Evolutionary conservation across 306 rosid genomes (phyloP).

Genomic region (Sechiopsis laciniata): DNA sequence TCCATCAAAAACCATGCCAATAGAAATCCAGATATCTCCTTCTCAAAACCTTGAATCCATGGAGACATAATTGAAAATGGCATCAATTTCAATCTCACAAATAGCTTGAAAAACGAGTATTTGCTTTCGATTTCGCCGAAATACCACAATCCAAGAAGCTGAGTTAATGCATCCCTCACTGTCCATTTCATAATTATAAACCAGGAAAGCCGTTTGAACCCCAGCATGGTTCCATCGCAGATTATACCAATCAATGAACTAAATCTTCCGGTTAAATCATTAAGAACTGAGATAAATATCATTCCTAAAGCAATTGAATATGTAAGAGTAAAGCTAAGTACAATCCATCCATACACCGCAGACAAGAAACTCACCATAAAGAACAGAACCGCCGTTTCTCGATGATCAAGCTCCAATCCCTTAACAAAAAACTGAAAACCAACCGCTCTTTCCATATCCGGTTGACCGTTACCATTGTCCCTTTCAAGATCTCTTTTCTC

Average conservation of each 20-base stretch:
- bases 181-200: conserved; percentile 91
- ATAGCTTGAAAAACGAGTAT: conserved; percentile 83
- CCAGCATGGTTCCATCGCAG: conserved; percentile 78
- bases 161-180: conserved; percentile 89
- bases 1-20: conserved; percentile 66
- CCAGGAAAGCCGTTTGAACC: conserved; percentile 80
- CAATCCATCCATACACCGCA: conserved; percentile 76
- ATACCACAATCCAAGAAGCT: conserved; percentile 87
- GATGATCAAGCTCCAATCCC: conserved; percentile 68
- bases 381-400: conserved; percentile 52
- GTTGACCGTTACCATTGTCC: conserved; percentile 28
- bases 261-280: conserved; percentile 59
- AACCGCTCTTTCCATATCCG: conserved; percentile 34
- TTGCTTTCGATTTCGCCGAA: conserved; percentile 87
- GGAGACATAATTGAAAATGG: conserved; percentile 88
- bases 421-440: conserved; percentile 54
- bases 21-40: conserved; percentile 69
- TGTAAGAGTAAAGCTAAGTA: conserved; percentile 66
- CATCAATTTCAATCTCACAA: conserved; percentile 85
- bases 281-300: conserved; percentile 59
- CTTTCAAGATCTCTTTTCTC: conserved; percentile 25
- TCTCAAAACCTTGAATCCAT: conserved; percentile 80
- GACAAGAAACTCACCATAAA: conserved; percentile 63
- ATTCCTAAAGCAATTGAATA: conserved; percentile 82
- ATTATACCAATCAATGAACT: conserved; percentile 45